Evolutionary conservation across 768 basidiomycete species (phyloP).

Genomic region (Russula brevipes): DNA sequence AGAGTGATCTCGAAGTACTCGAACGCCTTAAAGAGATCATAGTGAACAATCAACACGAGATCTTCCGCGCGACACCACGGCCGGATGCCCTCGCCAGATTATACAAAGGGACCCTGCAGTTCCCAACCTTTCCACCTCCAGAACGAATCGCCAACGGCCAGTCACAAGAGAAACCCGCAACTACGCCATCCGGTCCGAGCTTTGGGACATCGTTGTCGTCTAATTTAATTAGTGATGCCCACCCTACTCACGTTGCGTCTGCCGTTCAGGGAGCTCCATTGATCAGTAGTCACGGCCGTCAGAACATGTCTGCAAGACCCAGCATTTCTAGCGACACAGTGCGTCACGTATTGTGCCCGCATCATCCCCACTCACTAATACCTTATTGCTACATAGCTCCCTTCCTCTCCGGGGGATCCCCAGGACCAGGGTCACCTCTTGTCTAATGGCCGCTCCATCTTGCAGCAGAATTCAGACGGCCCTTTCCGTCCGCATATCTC

Average conservation of each 20-base stretch:
- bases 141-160: conserved; percentile 31
- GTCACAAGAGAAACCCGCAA: conserved; percentile 18
- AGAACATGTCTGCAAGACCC: neutral
- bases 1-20: conserved; percentile 66
- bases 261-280: neutral
- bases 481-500: neutral
- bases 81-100: conserved; percentile 59
- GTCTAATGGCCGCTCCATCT: neutral
- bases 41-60: conserved; percentile 65
- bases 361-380: neutral
- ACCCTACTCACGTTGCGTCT: neutral
- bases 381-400: neutral
- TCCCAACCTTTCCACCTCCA: conserved; percentile 33
- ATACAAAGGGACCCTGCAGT: conserved; percentile 51
- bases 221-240: conserved; percentile 12
- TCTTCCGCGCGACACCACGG: conserved; percentile 60
- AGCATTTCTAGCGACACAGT: conserved; percentile 4
- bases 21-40: conserved; percentile 71
- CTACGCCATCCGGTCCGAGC: neutral
- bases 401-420: neutral
- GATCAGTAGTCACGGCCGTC: neutral
- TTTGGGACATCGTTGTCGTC: conserved; percentile 11
- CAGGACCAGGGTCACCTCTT: neutral
- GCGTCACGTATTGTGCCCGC: neutral
- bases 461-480: neutral